Percentiles rank a stretch among this genome's conserved stretches.
Evolutionary conservation across 805 yeast genomes (phyloP).

Genomic region (Teunomyces stri): DNA sequence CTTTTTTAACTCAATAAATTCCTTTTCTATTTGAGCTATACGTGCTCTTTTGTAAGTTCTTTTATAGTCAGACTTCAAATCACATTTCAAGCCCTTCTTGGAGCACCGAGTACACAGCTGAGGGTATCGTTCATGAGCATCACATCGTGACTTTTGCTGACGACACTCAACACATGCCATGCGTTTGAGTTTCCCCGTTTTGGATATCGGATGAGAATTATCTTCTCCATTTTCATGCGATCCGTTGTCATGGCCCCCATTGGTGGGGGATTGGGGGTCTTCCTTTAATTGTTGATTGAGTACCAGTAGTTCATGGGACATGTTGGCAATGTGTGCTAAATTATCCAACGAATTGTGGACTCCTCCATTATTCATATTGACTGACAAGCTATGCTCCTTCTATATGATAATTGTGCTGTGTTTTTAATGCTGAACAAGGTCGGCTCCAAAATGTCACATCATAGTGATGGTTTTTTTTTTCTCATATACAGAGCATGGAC

Average conservation of each 20-base stretch:
- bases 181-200: slow-evolving; percentile 38
- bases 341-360: slow-evolving; percentile 34
- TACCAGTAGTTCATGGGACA: slow-evolving; percentile 39
- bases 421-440: neutral
- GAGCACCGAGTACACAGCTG: slow-evolving; percentile 79
- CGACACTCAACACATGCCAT: slow-evolving; percentile 96
- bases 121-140: slow-evolving; percentile 74
- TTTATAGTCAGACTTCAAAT: slow-evolving; percentile 76
- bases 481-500: neutral
- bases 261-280: slow-evolving; percentile 8
- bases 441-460: neutral
- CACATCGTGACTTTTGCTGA: slow-evolving; percentile 91
- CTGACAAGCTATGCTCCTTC: neutral
- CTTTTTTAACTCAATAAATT: slow-evolving; percentile 65
- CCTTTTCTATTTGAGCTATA: slow-evolving; percentile 79
- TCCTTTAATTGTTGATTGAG: slow-evolving; percentile 24
- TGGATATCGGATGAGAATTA: slow-evolving; percentile 7
- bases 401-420: neutral
- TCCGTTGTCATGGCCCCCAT: slow-evolving; percentile 2
- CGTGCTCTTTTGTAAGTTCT: slow-evolving; percentile 87
- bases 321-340: slow-evolving; percentile 44
- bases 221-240: neutral
- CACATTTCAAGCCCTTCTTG: slow-evolving; percentile 67
- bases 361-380: slow-evolving; percentile 9
- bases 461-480: slow-evolving; percentile 5